Percentiles rank a stretch among this genome's conserved stretches.
Evolutionary conservation across 2,329 filamentous ascomycete species (phyloP).

Genomic region (Sporothrix inflata): DNA sequence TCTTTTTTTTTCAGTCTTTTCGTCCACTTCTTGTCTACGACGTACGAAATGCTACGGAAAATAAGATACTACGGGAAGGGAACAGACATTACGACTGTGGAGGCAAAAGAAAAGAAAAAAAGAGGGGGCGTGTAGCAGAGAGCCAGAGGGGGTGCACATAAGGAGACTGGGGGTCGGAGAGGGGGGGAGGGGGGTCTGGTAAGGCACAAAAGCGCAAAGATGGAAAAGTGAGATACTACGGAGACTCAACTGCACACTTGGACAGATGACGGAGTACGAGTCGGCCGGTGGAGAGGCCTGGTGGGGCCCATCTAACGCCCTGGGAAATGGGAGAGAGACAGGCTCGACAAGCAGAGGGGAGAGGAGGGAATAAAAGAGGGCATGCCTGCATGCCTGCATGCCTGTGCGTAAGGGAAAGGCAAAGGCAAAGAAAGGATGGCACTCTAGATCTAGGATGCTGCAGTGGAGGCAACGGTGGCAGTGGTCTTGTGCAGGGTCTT

Average conservation of each 20-base stretch:
- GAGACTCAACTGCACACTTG: neutral
- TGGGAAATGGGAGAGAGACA: constrained; percentile 5
- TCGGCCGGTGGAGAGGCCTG: neutral
- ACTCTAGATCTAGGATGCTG: constrained; percentile 15
- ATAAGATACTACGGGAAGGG: neutral
- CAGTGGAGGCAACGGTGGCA: neutral
- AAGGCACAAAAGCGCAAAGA: neutral
- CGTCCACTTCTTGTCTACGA: neutral
- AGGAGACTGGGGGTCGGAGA: neutral
- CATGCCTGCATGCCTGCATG: too few relatives aligned
- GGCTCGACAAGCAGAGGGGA: neutral
- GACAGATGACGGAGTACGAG: constrained; percentile 11
- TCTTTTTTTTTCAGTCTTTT: neutral
- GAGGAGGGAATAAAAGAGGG: neutral
- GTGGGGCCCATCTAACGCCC: constrained; percentile 28
- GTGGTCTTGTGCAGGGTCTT: constrained; percentile 12
- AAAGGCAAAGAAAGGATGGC: neutral
- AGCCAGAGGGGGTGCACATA: neutral
- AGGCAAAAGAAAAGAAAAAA: neutral
- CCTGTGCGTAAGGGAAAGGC: too few relatives aligned
- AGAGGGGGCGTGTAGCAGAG: neutral
- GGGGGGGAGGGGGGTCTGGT: neutral
- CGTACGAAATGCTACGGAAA: neutral
- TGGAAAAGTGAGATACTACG: neutral
- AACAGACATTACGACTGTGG: constrained; percentile 1